These are phyloP conservation scores for Bipolaris bicolor DNA, from an alignment of 2,329 filamentous ascomycete species.

Conservation along the genomic window DNA sequence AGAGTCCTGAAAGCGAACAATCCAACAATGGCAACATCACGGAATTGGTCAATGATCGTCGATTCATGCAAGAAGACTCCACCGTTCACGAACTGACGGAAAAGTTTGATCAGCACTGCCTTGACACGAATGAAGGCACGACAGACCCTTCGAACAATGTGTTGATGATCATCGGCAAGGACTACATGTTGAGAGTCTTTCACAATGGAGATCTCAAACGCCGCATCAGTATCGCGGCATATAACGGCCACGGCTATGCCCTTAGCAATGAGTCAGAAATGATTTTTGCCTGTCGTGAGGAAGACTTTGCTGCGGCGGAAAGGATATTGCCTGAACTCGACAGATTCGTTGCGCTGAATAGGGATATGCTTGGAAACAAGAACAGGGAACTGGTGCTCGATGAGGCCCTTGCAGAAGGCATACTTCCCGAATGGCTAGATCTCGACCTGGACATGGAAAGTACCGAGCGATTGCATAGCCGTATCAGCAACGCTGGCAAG, in stretches of 20 bases:
- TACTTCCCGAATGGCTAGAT: conserved; percentile 7
- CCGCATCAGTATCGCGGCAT: conserved; percentile 3
- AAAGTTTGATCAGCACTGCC: neutral
- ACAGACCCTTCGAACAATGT: neutral
- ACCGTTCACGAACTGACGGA: neutral
- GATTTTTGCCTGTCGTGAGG: neutral
- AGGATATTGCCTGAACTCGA: conserved; percentile 1
- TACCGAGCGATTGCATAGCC: neutral
- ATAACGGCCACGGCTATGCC: neutral
- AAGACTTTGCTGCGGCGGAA: conserved; percentile 5
- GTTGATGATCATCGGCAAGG: conserved; percentile 2
- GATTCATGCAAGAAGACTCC: neutral
- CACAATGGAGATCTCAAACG: conserved; percentile 4
- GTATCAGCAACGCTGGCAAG: neutral
- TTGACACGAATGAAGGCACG: neutral
- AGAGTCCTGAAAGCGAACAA: neutral
- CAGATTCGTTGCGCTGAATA: neutral
- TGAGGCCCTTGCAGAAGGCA: conserved; percentile 6
- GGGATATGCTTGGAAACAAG: neutral
- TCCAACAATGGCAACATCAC: neutral
- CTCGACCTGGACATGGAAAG: neutral
- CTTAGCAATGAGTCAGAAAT: neutral
- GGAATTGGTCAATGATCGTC: neutral
- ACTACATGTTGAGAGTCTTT: conserved; percentile 1
- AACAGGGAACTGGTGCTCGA: conserved; percentile 1